A percentile compares a stretch with the other conserved stretches of the same genome.
These are phyloP conservation scores for Powellomyces hirtus DNA, from an alignment of 192 early-diverging fungal species.

Conservation along the genomic window DNA sequence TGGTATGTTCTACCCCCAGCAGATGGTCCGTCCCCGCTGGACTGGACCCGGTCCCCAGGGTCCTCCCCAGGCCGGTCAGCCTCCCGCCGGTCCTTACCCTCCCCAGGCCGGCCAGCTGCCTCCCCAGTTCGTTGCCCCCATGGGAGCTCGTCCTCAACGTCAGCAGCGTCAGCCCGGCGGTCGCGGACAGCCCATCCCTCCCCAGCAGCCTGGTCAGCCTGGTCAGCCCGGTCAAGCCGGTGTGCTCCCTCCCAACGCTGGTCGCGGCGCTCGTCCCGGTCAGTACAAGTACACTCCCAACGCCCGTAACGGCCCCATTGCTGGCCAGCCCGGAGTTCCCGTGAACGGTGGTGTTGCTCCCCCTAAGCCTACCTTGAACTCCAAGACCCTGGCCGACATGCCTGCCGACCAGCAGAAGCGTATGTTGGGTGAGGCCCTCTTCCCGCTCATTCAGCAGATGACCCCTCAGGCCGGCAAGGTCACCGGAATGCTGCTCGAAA, in stretches of 20 bases:
- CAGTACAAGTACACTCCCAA: slow-evolving; percentile 51
- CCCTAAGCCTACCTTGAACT: slow-evolving; percentile 55
- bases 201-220: slow-evolving; percentile 36
- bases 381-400: slow-evolving; percentile 78
- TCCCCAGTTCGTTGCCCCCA: slow-evolving; percentile 39
- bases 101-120: slow-evolving; percentile 30
- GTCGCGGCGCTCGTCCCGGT: slow-evolving; percentile 36
- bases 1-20: slow-evolving; percentile 39
- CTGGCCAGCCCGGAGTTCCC: slow-evolving; percentile 37
- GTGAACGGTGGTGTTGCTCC: slow-evolving; percentile 26
- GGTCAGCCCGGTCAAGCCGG: slow-evolving; percentile 16
- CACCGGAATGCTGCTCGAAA: slow-evolving; percentile 98
- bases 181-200: slow-evolving; percentile 42
- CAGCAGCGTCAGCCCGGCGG: slow-evolving; percentile 20
- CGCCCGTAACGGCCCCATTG: slow-evolving; percentile 45
- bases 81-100: slow-evolving; percentile 25
- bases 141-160: slow-evolving; percentile 34
- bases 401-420: slow-evolving; percentile 90
- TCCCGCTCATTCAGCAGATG: slow-evolving; percentile 75
- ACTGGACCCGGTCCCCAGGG: slow-evolving; percentile 41
- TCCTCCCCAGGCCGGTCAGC: slow-evolving; percentile 34
- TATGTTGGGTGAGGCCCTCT: slow-evolving; percentile 93
- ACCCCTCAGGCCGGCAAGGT: slow-evolving; percentile 91
- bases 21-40: slow-evolving; percentile 42
- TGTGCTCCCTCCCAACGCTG: slow-evolving; percentile 36